phyloP scores from a whole-genome alignment of 257 asterid species.

The Jasminum sambac region DNA sequence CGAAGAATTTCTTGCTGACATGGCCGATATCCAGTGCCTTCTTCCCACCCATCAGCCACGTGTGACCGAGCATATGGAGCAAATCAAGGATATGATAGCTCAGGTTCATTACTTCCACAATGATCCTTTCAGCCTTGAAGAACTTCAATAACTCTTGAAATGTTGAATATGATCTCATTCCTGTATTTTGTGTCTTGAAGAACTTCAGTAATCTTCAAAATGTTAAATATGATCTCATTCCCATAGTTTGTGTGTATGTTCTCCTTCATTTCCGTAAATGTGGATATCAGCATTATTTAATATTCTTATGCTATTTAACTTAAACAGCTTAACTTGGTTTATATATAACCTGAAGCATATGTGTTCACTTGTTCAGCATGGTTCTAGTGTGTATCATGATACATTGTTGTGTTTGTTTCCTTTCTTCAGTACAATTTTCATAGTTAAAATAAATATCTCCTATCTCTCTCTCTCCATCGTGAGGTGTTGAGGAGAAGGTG shows the following conservation, averaged over 20 bases:
- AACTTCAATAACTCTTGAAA: background rate
- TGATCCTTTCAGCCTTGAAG: background rate
- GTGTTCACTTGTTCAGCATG: background rate
- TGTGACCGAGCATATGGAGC: slow-evolving; percentile 73
- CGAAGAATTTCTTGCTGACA: slow-evolving; percentile 71
- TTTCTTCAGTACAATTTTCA: background rate
- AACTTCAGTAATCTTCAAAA: background rate
- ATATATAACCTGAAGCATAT: background rate
- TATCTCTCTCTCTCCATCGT: background rate
- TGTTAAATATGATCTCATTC: background rate
- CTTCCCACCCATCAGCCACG: slow-evolving; percentile 78
- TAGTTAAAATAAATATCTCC: background rate
- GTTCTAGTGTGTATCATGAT: background rate
- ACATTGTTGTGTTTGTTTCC: background rate
- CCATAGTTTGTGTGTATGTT: slow-evolving; percentile 1
- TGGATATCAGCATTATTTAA: background rate
- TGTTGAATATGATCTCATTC: background rate
- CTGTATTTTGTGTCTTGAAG: slow-evolving; percentile 1
- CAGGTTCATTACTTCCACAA: slow-evolving; percentile 43
- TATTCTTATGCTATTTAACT: background rate
- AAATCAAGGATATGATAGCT: slow-evolving; percentile 73
- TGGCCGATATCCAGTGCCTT: slow-evolving; percentile 86
- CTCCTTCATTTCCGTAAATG: background rate
- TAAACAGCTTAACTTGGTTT: background rate
- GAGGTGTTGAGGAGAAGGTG: background rate